Conservation (phyloP, 495 filamentous ascomycete genomes). For the Hyphodiscus hymeniophilus region DNA sequence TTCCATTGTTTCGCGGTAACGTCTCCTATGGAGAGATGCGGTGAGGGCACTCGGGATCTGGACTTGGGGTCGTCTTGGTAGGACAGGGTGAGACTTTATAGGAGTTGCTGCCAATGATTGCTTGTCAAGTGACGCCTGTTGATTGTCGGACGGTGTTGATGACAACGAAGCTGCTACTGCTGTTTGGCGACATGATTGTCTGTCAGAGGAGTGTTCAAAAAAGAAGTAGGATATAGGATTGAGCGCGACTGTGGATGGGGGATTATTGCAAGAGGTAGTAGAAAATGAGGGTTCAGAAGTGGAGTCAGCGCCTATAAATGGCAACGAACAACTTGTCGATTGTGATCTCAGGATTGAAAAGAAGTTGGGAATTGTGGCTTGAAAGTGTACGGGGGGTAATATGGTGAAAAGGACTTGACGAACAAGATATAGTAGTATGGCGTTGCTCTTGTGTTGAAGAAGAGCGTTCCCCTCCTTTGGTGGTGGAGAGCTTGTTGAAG, state of each 20-base stretch:
- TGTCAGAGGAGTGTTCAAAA: slow-evolving; percentile 29
- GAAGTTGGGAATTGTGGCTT: slow-evolving; percentile 7
- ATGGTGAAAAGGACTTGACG: slow-evolving; percentile 26
- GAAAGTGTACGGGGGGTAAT: slow-evolving; percentile 10
- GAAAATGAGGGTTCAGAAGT: slow-evolving; percentile 19
- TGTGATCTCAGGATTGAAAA: slow-evolving; percentile 12
- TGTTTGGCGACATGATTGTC: slow-evolving; percentile 29
- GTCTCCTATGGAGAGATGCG: background rate
- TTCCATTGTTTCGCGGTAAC: slow-evolving; percentile 12
- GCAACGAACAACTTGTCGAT: slow-evolving; percentile 20
- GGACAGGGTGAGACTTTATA: slow-evolving; percentile 6
- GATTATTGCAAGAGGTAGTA: slow-evolving; percentile 17
- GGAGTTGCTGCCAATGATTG: slow-evolving; percentile 4
- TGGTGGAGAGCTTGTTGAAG: slow-evolving; percentile 20
- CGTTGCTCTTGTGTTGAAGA: background rate
- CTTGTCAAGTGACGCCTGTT: slow-evolving; percentile 20
- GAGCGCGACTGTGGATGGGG: slow-evolving; percentile 18
- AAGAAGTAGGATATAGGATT: slow-evolving; percentile 18
- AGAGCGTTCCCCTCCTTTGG: slow-evolving; percentile 13
- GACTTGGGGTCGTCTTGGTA: background rate
- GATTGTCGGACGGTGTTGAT: slow-evolving; percentile 15
- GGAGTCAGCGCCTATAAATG: slow-evolving; percentile 20
- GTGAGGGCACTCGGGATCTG: background rate
- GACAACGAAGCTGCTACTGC: slow-evolving; percentile 16
- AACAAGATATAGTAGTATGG: slow-evolving; percentile 23